Conservation (phyloP, 805 yeast genomes). For the Sugiyamaella marilandica region DNA sequence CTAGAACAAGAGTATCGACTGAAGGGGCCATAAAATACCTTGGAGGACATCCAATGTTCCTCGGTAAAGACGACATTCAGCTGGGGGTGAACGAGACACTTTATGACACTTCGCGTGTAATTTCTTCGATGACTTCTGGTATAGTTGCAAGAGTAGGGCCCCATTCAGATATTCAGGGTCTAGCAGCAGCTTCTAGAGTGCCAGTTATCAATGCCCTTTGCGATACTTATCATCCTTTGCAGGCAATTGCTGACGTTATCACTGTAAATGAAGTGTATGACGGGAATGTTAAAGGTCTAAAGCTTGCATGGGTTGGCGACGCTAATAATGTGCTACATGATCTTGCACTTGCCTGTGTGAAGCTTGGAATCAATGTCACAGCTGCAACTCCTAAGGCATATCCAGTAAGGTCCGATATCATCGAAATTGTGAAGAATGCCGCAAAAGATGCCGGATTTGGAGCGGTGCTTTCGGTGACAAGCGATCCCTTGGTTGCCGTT, state of each 20-base stretch:
- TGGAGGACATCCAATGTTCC: conserved; percentile 94
- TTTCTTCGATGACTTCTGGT: conserved; percentile 95
- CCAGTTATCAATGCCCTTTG: conserved; percentile 93
- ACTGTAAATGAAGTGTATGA: conserved; percentile 75
- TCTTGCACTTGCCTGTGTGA: conserved; percentile 80
- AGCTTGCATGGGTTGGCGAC: conserved; percentile 94
- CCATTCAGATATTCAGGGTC: conserved; percentile 74
- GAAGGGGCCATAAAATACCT: conserved; percentile 92
- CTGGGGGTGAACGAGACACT: conserved; percentile 91
- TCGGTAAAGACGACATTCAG: conserved; percentile 95
- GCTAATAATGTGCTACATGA: conserved; percentile 95
- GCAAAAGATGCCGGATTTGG: conserved; percentile 44
- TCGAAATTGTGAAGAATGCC: conserved; percentile 48
- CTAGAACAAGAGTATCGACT: conserved; percentile 88
- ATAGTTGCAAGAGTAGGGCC: conserved; percentile 92
- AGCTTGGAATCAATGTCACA: conserved; percentile 74
- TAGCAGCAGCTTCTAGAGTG: conserved; percentile 73
- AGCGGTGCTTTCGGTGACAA: conserved; percentile 47
- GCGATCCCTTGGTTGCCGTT: conserved; percentile 74
- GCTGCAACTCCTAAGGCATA: conserved; percentile 81
- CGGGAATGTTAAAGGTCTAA: conserved; percentile 47
- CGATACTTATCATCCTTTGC: conserved; percentile 90
- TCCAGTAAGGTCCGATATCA: conserved; percentile 54
- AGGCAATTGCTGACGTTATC: conserved; percentile 85
- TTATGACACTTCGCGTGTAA: conserved; percentile 82